These are phyloP conservation scores for Aphanomyces cochlioides DNA, from an alignment of 352 stramenopile species.

Conservation along the genomic window DNA sequence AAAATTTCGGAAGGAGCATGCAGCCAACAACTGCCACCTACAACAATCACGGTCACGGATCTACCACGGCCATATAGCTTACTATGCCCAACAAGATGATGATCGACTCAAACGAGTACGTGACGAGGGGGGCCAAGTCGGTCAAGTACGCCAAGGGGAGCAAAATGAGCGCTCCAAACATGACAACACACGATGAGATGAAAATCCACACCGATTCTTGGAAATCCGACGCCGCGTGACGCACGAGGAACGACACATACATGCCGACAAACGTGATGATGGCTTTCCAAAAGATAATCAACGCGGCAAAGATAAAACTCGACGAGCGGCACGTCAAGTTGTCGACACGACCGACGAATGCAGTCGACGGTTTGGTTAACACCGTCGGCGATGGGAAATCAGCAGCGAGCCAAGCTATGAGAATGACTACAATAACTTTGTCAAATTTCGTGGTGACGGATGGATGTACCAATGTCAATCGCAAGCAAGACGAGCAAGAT, in stretches of 20 bases:
- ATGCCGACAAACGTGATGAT: slow-evolving; percentile 47
- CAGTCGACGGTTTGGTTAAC: neutral
- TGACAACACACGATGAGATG: slow-evolving; percentile 44
- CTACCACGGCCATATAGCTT: neutral
- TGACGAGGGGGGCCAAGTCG: slow-evolving; percentile 34
- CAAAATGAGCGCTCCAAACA: slow-evolving; percentile 33
- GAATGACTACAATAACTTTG: slow-evolving; percentile 30
- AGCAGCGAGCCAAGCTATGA: slow-evolving; percentile 38
- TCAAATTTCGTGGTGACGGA: too few relatives aligned
- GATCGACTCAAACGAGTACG: slow-evolving; percentile 10
- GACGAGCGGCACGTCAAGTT: slow-evolving; percentile 39
- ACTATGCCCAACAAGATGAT: slow-evolving; percentile 36
- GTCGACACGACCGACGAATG: slow-evolving; percentile 37
- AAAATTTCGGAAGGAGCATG: neutral
- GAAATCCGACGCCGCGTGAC: slow-evolving; percentile 57
- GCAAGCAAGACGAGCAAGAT: slow-evolving; percentile 41
- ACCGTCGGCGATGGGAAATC: slow-evolving; percentile 40
- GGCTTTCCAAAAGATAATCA: slow-evolving; percentile 58
- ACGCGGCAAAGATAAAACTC: slow-evolving; percentile 50
- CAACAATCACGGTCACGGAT: neutral
- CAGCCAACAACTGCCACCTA: neutral
- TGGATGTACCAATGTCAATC: slow-evolving; percentile 31
- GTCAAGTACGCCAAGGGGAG: slow-evolving; percentile 11
- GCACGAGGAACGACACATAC: slow-evolving; percentile 57
- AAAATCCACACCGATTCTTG: slow-evolving; percentile 69